Evolutionary conservation across 305 asterid genomes (phyloP).

Genomic region (Fraxinus dipetala): DNA sequence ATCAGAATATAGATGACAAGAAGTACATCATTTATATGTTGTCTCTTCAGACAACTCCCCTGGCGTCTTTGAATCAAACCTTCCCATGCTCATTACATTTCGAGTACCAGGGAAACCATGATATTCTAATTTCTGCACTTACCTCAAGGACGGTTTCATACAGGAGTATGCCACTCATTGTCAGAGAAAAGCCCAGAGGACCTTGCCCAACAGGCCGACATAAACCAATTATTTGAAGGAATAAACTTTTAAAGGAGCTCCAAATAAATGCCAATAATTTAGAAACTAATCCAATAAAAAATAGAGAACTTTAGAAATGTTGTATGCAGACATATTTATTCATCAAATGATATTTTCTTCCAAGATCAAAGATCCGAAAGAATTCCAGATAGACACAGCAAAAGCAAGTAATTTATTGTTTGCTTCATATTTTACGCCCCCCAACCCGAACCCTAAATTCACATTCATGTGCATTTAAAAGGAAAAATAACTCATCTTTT

Average conservation of each 20-base stretch:
- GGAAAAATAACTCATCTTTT: background rate
- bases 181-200: background rate
- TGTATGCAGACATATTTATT: background rate
- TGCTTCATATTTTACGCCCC: background rate
- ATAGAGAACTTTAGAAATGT: background rate
- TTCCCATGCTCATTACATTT: background rate
- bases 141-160: background rate
- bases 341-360: background rate
- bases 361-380: background rate
- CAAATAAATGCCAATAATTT: background rate
- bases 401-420: background rate
- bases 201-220: background rate
- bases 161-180: background rate
- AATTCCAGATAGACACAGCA: background rate
- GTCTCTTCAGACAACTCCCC: background rate
- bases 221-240: background rate
- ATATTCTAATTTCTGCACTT: background rate
- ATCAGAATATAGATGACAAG: background rate
- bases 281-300: background rate
- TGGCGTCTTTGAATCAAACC: background rate
- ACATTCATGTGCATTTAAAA: background rate
- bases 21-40: background rate
- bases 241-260: background rate
- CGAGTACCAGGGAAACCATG: background rate
- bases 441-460: background rate